Conservation (phyloP, 441 rosid genomes). For the Populus trichocarpa region DNA sequence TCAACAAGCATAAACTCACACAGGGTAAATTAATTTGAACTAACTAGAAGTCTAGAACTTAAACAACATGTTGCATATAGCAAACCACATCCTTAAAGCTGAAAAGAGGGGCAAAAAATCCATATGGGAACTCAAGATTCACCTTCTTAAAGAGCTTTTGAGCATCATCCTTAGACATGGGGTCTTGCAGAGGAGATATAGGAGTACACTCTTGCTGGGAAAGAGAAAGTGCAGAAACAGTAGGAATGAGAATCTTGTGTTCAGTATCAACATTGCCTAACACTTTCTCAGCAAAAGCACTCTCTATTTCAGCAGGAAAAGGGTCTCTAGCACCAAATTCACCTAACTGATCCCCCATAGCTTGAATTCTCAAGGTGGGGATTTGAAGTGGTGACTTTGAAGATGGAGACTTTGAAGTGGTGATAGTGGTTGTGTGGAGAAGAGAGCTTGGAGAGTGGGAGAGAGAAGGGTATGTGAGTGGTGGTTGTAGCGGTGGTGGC, state of each 20-base stretch:
- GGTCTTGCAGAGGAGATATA: constrained; percentile 58
- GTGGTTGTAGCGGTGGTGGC: constrained; percentile 25
- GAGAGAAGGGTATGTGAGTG: constrained; percentile 21
- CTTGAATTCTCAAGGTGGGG: constrained; percentile 21
- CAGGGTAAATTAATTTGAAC: background rate
- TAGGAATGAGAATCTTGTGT: constrained; percentile 81
- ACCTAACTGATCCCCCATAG: constrained; percentile 49
- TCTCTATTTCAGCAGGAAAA: constrained; percentile 77
- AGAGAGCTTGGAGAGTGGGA: constrained; percentile 20
- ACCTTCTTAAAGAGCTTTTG: constrained; percentile 68
- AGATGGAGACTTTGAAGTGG: constrained; percentile 1
- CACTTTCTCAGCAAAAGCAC: constrained; percentile 78
- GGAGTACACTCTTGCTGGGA: constrained; percentile 57
- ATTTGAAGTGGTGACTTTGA: constrained; percentile 9
- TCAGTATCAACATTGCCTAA: constrained; percentile 61
- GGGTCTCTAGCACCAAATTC: constrained; percentile 94
- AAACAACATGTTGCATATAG: background rate
- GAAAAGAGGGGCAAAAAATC: background rate
- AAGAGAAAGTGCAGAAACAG: constrained; percentile 69
- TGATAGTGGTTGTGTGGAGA: constrained; percentile 15
- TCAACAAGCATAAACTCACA: background rate
- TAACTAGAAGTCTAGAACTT: background rate
- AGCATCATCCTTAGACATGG: constrained; percentile 62
- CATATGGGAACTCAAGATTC: constrained; percentile 1
- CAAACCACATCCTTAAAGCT: background rate